Evolutionary conservation across 768 basidiomycete species (phyloP), one percentile per base, ranked within the genome.

Genomic region (Pholiota molesta): DNA sequence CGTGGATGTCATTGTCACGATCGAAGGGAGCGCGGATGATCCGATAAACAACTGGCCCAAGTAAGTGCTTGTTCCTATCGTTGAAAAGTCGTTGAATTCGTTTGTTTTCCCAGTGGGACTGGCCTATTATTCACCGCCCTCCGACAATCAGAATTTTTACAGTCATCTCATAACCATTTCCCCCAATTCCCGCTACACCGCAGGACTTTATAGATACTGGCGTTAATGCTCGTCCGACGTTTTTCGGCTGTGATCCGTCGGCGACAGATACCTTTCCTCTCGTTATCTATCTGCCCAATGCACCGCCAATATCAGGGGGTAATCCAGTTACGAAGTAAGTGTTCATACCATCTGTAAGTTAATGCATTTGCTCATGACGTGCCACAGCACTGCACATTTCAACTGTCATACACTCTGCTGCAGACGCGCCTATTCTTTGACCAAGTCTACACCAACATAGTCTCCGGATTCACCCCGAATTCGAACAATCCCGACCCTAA

Each of bases 241-340:
- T 94, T 77, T 94, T 92, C 75, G 93, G 92, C 3, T 94, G 92
- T 69, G 75, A 89, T 67, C 83, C 86, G 3, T 70, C 80, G 51
- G 72, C 28, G 4, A 81, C 86, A 14, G 74, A 84, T 1, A 83
- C 84, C 60, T 89, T 81, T 63, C 91, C 91, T 0, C 65, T 94
- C 19, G 73, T 94, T 42, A 82, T 94, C 45, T 92, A 90, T 68
- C 77, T 94, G 7, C 92, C 93, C 6, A 91, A 89, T 70, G 81
- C 90, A 31, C 90, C 91, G n/a, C 89, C 89, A 3, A 65, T 86
- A 19, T 80, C 79, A 58, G 89, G 88, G 23, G 80, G 78, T 60
- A 70, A 81, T 59, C 89, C 90, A 13, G 82, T 86, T 19, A 79
- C 86, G n/a, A 87, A 92, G 90, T 90, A 72, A 63, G 75, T 62